Evolutionary conservation across 1,284 basidiomycete genomes (phyloP), one percentile per base, ranked within the genome.

Genomic region (Neonothopanus nambi): DNA sequence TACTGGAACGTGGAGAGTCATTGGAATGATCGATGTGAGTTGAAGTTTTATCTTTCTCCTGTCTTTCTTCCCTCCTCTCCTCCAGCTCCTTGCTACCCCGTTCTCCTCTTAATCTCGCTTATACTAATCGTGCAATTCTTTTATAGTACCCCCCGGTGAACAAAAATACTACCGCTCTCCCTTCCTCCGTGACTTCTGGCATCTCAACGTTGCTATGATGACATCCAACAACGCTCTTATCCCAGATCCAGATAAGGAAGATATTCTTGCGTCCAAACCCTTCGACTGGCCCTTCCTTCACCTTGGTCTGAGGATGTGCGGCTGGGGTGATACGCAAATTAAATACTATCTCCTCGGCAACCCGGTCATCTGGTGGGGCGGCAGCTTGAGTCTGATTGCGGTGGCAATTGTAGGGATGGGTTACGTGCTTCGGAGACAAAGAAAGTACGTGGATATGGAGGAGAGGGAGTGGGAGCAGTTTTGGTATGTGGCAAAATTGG

Each of bases 201-300:
- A 99, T 70, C 84, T 99, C 54, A 99, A 99, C 65, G 93, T 99
- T 13, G 96, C 95, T 13, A 99, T 99, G 97, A 96, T 97, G 93
- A 98, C 95, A 0, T 97, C 95, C 4, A 99, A 99, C 78, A 99
- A 99, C 68, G 95, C 97, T 0, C 85, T 99, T 51, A 75, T 98
- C 41, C 96, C 96, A 0, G 95, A 99, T 65, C 92, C 95, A 0
- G 96, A 99, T 77, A 99, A 99, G 75, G 93, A 95, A 62, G 96
- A 99, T 68, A 93, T 98, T 62, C 84, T 99, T 48, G 95, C 96
- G 0, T 96, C 93, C 33, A 84, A 83, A 62, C 95, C 96, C 0
- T 79, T 81, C 44, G 95, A 99, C 67, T 99, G 97, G 96, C 96
- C 96, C 0, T 89, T 90, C 74, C 78, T 98, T 44, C 84, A 85